Percentiles rank a stretch among this genome's conserved stretches.
Evolutionary conservation across 202 grass and related monocot species (phyloP).

Genomic region (Saccharum hybrid): DNA sequence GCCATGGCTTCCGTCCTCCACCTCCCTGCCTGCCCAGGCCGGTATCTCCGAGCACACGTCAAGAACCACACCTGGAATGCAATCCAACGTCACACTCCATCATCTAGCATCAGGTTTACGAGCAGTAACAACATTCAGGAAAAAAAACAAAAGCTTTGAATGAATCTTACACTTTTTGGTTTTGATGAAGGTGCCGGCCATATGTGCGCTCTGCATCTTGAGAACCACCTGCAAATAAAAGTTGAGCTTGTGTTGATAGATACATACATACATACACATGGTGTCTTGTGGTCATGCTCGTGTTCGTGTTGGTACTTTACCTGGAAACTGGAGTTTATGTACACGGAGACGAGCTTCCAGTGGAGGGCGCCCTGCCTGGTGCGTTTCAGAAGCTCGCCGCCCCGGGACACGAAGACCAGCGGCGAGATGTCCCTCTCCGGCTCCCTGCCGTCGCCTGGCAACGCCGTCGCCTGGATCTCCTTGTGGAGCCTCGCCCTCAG

Average conservation of each 20-base stretch:
- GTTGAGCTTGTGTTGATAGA: neutral
- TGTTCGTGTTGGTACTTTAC: conserved; percentile 21
- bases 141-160: neutral
- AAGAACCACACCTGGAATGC: conserved; percentile 63
- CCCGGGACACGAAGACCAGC: conserved; percentile 73
- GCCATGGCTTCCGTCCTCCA: conserved; percentile 55
- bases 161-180: conserved; percentile 85
- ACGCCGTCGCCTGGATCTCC: conserved; percentile 67
- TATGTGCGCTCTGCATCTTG: conserved; percentile 90
- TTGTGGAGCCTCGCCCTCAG: conserved; percentile 80
- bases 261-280: too few relatives aligned
- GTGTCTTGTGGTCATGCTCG: too few relatives aligned
- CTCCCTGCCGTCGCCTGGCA: conserved; percentile 54
- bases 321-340: conserved; percentile 73
- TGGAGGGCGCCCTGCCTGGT: conserved; percentile 94
- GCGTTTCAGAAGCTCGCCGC: conserved; percentile 90
- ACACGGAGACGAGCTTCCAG: conserved; percentile 87
- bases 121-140: too few relatives aligned
- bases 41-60: conserved; percentile 65
- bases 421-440: conserved; percentile 59
- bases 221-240: conserved; percentile 60
- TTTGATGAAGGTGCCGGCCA: conserved; percentile 89
- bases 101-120: too few relatives aligned
- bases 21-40: conserved; percentile 85
- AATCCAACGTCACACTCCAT: neutral